Base-by-base conservation (phyloP, 345 rosid species). In the Viola odorata region DNA sequence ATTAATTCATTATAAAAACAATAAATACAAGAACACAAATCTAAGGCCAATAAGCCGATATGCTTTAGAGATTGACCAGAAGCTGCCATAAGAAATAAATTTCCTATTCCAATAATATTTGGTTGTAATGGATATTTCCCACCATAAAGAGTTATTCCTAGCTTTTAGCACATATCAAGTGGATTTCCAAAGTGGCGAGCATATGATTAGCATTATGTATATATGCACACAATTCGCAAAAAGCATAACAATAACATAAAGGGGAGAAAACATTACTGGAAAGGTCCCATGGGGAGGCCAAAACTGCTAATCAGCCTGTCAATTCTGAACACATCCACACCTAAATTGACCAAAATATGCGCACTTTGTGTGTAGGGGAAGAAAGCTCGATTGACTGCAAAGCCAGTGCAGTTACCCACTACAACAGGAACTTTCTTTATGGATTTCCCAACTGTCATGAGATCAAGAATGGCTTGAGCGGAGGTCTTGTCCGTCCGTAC, bases 381-480 rank as follows among this genome's bases (percentile, higher is more conserved):
- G 79, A 94, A 94, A 41, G 97, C 76, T 41, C 96, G 84, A 60
- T 88, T 94, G 72, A 94, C 96, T 45, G 99, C 95, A 70, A 94
- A 94, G 44, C 97, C 99, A 57, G 85, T 82, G 77, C 99, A 90
- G 77, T 90, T 94, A 57, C 96, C 95, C 63, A 88, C 99, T 49
- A 90, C 99, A 39, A 94, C 96, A 0, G 99, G 96, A 72, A 85
- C 89, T 77, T 94, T 94, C 84, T 85, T 88, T 79, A 86, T 90
- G 62, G 68, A 65, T 67, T 88, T 94, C 50, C 97, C 96, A 59
- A 88, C 77, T 15, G 91, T 55, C 89, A 90, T 82, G 74, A 94
- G 95, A 84, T 94, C 97, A 54, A 94, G 83, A 71, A 88, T 86
- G 50, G 76, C 90, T 78, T 94, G 97, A 11, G 92, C 81, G 55